Percentiles rank a stretch among this genome's conserved stretches.
These are phyloP conservation scores for Patellaria atrata DNA, from an alignment of 495 filamentous ascomycete genomes.

Conservation along the genomic window DNA sequence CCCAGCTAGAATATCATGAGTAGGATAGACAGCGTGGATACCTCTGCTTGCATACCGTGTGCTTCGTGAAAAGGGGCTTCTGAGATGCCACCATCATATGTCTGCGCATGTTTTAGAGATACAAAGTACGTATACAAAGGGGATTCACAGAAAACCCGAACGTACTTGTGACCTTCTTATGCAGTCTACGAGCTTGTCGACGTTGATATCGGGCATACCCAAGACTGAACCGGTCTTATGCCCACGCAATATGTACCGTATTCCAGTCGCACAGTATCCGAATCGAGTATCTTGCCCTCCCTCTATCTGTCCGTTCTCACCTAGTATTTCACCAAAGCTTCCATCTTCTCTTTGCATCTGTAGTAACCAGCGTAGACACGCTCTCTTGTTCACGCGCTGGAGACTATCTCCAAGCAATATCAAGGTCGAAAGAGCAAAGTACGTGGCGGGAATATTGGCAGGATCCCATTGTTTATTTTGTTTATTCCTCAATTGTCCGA, in stretches of 20 bases:
- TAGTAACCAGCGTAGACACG: constrained; percentile 58
- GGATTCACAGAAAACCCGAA: constrained; percentile 17
- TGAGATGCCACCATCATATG: constrained; percentile 80
- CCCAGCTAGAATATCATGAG: constrained; percentile 43
- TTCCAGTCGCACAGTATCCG: constrained; percentile 65
- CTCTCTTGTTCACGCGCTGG: constrained; percentile 47
- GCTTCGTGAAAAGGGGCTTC: constrained; percentile 73
- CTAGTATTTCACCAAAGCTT: constrained; percentile 76
- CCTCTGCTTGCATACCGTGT: constrained; percentile 47
- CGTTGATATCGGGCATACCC: constrained; percentile 58
- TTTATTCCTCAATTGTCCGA: constrained; percentile 30
- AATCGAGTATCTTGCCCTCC: constrained; percentile 77
- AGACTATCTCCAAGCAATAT: constrained; percentile 63
- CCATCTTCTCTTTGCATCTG: constrained; percentile 70
- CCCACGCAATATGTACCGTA: constrained; percentile 70
- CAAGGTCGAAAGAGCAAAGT: constrained; percentile 68
- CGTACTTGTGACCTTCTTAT: constrained; percentile 54
- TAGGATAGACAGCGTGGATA: neutral
- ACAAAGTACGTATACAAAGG: neutral
- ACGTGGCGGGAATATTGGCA: constrained; percentile 71
- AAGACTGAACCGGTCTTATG: constrained; percentile 34
- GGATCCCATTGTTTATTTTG: constrained; percentile 53
- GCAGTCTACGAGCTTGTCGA: constrained; percentile 51
- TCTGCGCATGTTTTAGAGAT: constrained; percentile 34
- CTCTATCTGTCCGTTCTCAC: constrained; percentile 43